These are phyloP conservation scores for Ustilago loliicola DNA, from an alignment of 1,284 basidiomycete genomes.

Conservation along the genomic window DNA sequence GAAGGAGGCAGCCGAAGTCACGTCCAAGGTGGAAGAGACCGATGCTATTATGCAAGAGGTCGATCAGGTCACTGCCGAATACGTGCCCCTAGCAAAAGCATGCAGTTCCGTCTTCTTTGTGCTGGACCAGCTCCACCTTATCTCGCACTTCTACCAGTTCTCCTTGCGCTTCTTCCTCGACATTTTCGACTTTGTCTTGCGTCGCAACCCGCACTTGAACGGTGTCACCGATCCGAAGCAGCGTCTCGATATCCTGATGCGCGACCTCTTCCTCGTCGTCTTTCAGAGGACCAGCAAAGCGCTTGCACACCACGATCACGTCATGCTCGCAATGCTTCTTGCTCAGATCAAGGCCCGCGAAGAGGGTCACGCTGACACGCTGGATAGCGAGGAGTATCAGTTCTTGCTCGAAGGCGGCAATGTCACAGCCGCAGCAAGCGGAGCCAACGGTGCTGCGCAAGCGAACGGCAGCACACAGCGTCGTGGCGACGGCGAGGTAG, in stretches of 20 bases:
- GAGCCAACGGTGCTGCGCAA: conserved; percentile 59
- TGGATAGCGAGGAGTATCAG: conserved; percentile 84
- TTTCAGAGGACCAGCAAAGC: conserved; percentile 92
- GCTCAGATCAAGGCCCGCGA: conserved; percentile 87
- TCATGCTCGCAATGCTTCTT: conserved; percentile 89
- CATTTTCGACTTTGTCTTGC: conserved; percentile 94
- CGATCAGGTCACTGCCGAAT: conserved; percentile 93
- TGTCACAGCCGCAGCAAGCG: conserved; percentile 72
- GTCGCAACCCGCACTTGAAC: conserved; percentile 89
- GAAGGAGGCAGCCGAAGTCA: conserved; percentile 95
- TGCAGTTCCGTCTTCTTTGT: conserved; percentile 98
- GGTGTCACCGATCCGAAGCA: conserved; percentile 80
- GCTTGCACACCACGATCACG: conserved; percentile 88
- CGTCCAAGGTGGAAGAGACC: conserved; percentile 96
- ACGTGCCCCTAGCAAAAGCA: conserved; percentile 92
- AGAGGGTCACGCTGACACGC: conserved; percentile 71
- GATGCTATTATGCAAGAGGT: conserved; percentile 96
- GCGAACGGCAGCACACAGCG: conserved; percentile 59
- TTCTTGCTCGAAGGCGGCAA: conserved; percentile 90
- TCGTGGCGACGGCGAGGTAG: conserved; percentile 45
- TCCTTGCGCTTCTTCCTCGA: conserved; percentile 97
- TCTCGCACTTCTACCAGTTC: conserved; percentile 99
- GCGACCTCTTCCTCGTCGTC: conserved; percentile 90
- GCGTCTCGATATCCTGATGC: conserved; percentile 85
- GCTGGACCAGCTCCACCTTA: conserved; percentile 89